Evolutionary conservation across 2,329 filamentous ascomycete species (phyloP).

Genomic region (Penicillium sp.): DNA sequence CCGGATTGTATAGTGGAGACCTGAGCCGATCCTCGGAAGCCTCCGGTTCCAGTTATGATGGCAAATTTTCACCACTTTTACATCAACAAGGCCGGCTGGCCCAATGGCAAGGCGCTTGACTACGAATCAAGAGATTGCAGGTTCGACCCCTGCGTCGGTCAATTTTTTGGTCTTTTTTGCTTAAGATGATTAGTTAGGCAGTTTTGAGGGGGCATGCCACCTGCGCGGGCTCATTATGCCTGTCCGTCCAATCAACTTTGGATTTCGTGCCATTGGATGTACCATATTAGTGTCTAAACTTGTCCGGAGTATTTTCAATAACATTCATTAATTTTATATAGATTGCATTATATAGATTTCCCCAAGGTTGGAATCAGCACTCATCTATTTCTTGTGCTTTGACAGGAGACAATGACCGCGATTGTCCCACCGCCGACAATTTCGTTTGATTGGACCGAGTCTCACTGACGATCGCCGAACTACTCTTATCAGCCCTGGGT

Average conservation of each 20-base stretch:
- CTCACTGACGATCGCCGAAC: neutral
- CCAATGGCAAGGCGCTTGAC: constrained; percentile 55
- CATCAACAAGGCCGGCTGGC: constrained; percentile 35
- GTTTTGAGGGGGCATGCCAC: neutral
- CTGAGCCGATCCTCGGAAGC: neutral
- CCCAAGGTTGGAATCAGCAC: neutral
- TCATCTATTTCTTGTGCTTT: neutral
- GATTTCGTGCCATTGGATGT: too few relatives aligned
- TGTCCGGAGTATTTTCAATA: too few relatives aligned
- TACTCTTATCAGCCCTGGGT: neutral
- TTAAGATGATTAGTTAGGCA: neutral
- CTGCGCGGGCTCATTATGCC: too few relatives aligned
- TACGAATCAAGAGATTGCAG: constrained; percentile 55
- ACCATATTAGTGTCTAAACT: too few relatives aligned
- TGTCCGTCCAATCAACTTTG: too few relatives aligned
- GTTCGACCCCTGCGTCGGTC: constrained; percentile 47
- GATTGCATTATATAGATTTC: too few relatives aligned
- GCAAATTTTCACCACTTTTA: neutral
- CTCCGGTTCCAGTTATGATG: neutral
- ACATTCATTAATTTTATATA: too few relatives aligned
- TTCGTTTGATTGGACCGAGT: neutral
- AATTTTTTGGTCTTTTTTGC: constrained; percentile 15
- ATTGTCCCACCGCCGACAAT: neutral
- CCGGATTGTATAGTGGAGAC: neutral
- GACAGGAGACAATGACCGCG: neutral